phyloP scores from a whole-genome alignment of 768 basidiomycete genomes.

The Hebeloma cylindrosporum region DNA sequence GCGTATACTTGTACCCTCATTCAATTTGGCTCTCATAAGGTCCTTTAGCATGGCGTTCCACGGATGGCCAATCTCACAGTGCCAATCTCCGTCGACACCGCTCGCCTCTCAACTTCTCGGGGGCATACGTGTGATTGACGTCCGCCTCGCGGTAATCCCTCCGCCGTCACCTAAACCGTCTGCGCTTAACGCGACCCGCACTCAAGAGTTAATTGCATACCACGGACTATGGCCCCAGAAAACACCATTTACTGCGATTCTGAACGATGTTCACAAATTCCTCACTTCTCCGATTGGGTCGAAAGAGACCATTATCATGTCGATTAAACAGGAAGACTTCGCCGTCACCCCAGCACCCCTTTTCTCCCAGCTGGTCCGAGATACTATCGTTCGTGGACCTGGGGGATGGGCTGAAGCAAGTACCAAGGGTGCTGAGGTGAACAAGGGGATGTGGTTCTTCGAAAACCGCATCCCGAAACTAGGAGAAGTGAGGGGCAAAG shows the following conservation, averaged over 20 bases:
- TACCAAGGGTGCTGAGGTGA: constrained; percentile 7
- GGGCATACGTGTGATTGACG: constrained; percentile 81
- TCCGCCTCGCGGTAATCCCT: constrained; percentile 69
- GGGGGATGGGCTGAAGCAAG: constrained; percentile 37
- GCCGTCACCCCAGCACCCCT: constrained; percentile 34
- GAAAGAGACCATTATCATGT: constrained; percentile 80
- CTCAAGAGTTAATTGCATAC: constrained; percentile 63
- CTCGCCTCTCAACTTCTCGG: constrained; percentile 68
- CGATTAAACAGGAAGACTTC: constrained; percentile 86
- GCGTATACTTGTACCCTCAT: constrained; percentile 23
- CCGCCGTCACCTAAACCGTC: constrained; percentile 14
- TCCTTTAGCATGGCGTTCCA: constrained; percentile 72
- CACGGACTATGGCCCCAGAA: constrained; percentile 76
- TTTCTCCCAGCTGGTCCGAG: constrained; percentile 67
- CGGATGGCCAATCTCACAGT: constrained; percentile 86
- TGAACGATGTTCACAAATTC: constrained; percentile 61
- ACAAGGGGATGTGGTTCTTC: constrained; percentile 69
- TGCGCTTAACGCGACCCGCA: constrained; percentile 4
- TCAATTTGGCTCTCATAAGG: constrained; percentile 1
- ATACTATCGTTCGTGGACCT: constrained; percentile 59
- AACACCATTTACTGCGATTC: constrained; percentile 64
- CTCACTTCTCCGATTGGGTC: constrained; percentile 55
- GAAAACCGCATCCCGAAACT: constrained; percentile 78
- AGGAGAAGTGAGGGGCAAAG: constrained; percentile 84
- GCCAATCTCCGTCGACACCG: constrained; percentile 65